Base-by-base conservation (phyloP, 768 basidiomycete genomes). In the Gymnopilus junonius region DNA sequence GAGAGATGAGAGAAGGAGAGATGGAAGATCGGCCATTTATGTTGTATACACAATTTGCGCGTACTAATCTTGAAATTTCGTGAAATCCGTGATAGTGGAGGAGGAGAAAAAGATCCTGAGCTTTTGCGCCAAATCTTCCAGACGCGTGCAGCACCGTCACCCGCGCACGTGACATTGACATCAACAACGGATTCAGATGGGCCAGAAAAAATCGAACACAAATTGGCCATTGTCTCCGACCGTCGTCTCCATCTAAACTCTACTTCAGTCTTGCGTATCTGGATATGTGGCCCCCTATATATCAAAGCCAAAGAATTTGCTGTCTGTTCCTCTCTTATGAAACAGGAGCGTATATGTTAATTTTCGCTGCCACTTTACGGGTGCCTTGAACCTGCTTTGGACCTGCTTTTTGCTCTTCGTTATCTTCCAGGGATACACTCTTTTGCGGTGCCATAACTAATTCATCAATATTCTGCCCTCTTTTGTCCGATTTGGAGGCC, bases 1-100 rank as follows among this genome's bases (percentile, higher is more conserved):
- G 60, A 93, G 80, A 48, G 93, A 91, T 7, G 89, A 86, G 58
- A 88, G 79, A 65, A 97, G 84, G 67, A 95, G 82, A 62, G 84
- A 72, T 63, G 92, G 76, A 60, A 93, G 79, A 72, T 91, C 84
- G 25, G 89, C 82, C 90, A 91, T 92, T 51, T 43, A 65, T 60
- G 48, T 42, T 45, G 62, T 53, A 29, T 50, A 42, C 23, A 34
- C 32, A n/a, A 31, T 46, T n/a, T 51, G 58, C 66, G 66, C 62
- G 66, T 65, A 54, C 50, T 39, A 51, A 37, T 34, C 31, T 53
- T 48, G 58, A 60, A 57, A 63, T 48, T 55, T 65, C 59, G 64
- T 65, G 62, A 63, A 40, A 56, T 65, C n/a, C 58, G 64, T 59
- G 50, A 61, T 34, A 50, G 39, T 62, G 55, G 37, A 62, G 43